Evolutionary conservation across 345 rosid genomes (phyloP).

Genomic region (Crucihimalaya himalaica): DNA sequence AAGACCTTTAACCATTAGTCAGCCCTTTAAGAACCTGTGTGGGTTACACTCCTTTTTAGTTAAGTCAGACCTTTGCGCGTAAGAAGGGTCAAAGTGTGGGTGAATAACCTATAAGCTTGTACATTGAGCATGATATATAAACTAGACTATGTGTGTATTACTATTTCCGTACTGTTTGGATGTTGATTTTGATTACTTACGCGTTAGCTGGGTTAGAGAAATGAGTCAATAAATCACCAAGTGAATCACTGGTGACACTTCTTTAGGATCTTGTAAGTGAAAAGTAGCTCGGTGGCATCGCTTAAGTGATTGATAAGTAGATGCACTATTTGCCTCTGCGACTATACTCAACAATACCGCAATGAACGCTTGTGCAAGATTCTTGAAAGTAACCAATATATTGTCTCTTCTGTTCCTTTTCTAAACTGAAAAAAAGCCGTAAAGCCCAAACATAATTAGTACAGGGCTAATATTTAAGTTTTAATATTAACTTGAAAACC

Average conservation of each 20-base stretch:
- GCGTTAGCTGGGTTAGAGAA: background rate
- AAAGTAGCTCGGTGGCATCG: background rate
- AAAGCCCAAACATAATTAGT: too few species aligned
- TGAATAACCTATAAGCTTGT: background rate
- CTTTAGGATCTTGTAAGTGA: background rate
- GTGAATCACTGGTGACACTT: background rate
- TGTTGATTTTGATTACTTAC: background rate
- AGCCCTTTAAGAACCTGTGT: background rate
- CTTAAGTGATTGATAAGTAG: background rate
- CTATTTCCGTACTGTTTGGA: background rate
- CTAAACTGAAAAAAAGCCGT: too few species aligned
- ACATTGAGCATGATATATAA: background rate
- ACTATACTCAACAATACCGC: background rate
- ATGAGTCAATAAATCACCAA: background rate
- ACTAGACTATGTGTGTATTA: background rate
- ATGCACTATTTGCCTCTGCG: background rate
- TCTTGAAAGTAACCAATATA: too few species aligned
- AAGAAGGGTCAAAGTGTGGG: slow-evolving; percentile 9
- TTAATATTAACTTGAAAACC: too few species aligned
- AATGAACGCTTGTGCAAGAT: background rate
- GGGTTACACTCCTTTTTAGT: background rate
- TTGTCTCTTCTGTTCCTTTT: too few species aligned
- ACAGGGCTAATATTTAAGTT: too few species aligned
- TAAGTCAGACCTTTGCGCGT: background rate
- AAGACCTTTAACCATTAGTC: background rate